These are phyloP conservation scores for Fusarium incarnatum DNA, from an alignment of 2,329 filamentous ascomycete species.

Conservation along the genomic window DNA sequence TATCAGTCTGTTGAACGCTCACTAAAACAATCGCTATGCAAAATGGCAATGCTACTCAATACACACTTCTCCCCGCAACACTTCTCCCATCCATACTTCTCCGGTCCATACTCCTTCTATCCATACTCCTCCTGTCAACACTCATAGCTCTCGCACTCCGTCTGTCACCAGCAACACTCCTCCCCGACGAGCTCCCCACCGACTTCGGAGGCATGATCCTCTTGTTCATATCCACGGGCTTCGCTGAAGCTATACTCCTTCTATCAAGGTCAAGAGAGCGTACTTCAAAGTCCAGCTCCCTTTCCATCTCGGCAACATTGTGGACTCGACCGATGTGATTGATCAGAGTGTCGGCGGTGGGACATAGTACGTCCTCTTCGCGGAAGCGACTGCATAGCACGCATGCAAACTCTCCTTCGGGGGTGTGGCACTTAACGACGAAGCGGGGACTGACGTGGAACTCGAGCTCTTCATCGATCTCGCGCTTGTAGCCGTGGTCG, in stretches of 20 bases:
- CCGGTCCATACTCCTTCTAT: conserved; percentile 18
- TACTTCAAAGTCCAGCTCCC: conserved; percentile 36
- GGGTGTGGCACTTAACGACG: conserved; percentile 41
- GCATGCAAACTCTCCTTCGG: conserved; percentile 43
- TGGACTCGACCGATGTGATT: conserved; percentile 39
- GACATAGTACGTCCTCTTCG: conserved; percentile 37
- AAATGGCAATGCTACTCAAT: not conserved
- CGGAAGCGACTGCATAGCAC: conserved; percentile 39
- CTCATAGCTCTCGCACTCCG: conserved; percentile 24
- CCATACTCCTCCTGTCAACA: conserved; percentile 22
- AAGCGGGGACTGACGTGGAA: conserved; percentile 41
- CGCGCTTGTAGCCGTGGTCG: conserved; percentile 28
- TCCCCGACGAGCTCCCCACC: not conserved
- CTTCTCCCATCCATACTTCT: conserved; percentile 1
- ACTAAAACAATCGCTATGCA: conserved; percentile 18
- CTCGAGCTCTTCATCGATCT: conserved; percentile 43
- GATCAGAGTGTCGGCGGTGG: conserved; percentile 32
- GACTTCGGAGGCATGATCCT: conserved; percentile 19
- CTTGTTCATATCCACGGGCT: conserved; percentile 11
- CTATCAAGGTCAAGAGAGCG: conserved; percentile 31
- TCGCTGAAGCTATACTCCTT: not conserved
- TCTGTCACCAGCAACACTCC: not conserved
- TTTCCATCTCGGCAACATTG: conserved; percentile 36
- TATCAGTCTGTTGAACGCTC: not conserved
- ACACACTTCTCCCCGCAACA: not conserved